Evolutionary conservation across 441 rosid species (phyloP).

Genomic region (Iberis amara): DNA sequence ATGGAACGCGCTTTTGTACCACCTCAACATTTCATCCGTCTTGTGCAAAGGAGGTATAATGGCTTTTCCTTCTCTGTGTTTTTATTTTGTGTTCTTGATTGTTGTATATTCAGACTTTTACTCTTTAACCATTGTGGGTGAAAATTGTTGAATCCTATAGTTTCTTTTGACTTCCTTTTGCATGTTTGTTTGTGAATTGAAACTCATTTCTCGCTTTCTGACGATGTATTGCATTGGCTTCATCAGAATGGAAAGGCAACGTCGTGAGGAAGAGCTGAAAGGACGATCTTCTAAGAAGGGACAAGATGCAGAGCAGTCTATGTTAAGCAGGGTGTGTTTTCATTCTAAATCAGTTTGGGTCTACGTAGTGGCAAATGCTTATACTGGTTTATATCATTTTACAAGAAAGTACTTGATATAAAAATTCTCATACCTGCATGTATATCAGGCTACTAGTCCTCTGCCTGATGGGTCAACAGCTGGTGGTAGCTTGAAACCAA

Average conservation of each 20-base stretch:
- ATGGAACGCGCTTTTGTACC: slow-evolving; percentile 99
- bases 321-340: slow-evolving; percentile 63
- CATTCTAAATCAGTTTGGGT: slow-evolving; percentile 20
- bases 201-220: slow-evolving; percentile 21
- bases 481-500: slow-evolving; percentile 86
- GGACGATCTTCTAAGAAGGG: slow-evolving; percentile 82
- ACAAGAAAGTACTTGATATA: slow-evolving; percentile 6
- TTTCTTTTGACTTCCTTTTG: not conserved
- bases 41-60: slow-evolving; percentile 80
- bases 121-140: not conserved
- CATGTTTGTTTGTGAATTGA: slow-evolving; percentile 1
- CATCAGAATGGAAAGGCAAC: slow-evolving; percentile 94
- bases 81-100: slow-evolving; percentile 1
- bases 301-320: slow-evolving; percentile 79
- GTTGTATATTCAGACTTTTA: not conserved
- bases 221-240: slow-evolving; percentile 14
- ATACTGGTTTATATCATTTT: not conserved
- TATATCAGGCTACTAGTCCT: slow-evolving; percentile 83
- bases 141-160: slow-evolving; percentile 3
- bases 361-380: slow-evolving; percentile 15
- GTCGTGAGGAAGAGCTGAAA: slow-evolving; percentile 93
- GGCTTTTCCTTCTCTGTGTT: slow-evolving; percentile 5
- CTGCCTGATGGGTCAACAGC: slow-evolving; percentile 63
- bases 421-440: slow-evolving; percentile 20
- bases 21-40: slow-evolving; percentile 92